Base-by-base conservation (phyloP, 257 asterid species). In the Cordia subcordata region DNA sequence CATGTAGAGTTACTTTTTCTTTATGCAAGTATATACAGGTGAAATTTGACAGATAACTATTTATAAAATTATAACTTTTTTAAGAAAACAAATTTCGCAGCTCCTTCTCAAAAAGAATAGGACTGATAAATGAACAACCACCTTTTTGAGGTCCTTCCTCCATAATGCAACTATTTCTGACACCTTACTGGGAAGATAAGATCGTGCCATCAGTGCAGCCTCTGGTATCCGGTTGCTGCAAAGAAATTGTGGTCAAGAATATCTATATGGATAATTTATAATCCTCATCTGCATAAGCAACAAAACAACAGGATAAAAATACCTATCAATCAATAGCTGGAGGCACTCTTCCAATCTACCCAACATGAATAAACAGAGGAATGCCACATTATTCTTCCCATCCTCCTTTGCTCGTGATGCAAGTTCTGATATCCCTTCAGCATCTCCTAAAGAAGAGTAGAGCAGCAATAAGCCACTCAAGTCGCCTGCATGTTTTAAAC, bases 121-220 rank as follows among this genome's bases (percentile, higher is more conserved):
- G n/a, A 45, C 53, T 16, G 61, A 15, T 13, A 22, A 53, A 49
- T 27, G 52, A 46, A 57, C 32, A 52, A 19, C 49, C 53, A 88
- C 99, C 99, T 93, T 93, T 63, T 71, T 80, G 60, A 93, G 95
- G 82, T 93, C 99, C 82, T 75, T 85, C 68, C 90, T 85, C 99
- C 99, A 93, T 57, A 93, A 85, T 53, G 83, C 77, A 46, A 89
- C 99, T 46, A 93, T 83, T 76, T 93, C 95, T 44, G 99, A 83
- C 64, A 93, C 99, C 79, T 87, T 93, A 81, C 94, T 89, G 21
- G 99, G 99, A 65, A 93, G 96, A 79, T 93, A 93, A 47, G 99
- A 93, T 72, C 99, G 88, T 42, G 99, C 97, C 97, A 93, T 93
- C 70, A 93, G 68, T 63, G 99, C 99, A 83, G 99, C 99, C 77